Evolutionary conservation across 352 stramenopile species (phyloP), one percentile per base, ranked within the genome.

Genomic region (Aphanomyces euteiches): DNA sequence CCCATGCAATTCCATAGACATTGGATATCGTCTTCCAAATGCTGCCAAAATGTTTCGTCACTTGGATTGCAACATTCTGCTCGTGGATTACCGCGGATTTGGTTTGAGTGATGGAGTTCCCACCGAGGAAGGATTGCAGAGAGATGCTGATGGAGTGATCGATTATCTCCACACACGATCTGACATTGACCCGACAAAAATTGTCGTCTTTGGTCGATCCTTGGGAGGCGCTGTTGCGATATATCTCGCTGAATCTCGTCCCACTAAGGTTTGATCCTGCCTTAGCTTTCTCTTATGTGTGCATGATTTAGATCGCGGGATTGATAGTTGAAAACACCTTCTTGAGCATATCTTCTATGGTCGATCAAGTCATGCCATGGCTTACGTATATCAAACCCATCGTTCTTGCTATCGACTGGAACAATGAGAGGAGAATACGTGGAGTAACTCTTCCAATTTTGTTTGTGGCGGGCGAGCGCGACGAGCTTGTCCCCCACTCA

Each of bases 281-380:
- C 15, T 38, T 39, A 61, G 10, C 28, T 69, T 13, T 48, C 36
- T 21, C 28, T 37, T 37, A 39, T n/a, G 37, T 28, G 4, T 17
- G 8, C n/a, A 69, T 8, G 28, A 34, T 10, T 6, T 34, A 94
- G 86, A 72, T 98, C 39, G 89, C 88, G 17, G 95, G 86, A 36
- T 74, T 98, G 28, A 87, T 98, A 47, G 73, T 98, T 12, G 95
- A 98, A 74, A 98, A 98, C 74, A 98, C 95, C 12, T 98, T 98
- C 73, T 74, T 94, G 15, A 96, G 82, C 66, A 98, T 98, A 66
- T 85, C 85, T 1, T 75, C 84, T 1, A 98, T 98, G 92, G 92
- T 98, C 1, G 92, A 98, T 80, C 77, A 87, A 56, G 64, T 98
- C 43, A 96, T 98, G 87, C 95, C 93, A 4, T 84, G 91, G 36